Conservation (phyloP, 2,329 filamentous ascomycete species). For the Tolypocladium paradoxum region DNA sequence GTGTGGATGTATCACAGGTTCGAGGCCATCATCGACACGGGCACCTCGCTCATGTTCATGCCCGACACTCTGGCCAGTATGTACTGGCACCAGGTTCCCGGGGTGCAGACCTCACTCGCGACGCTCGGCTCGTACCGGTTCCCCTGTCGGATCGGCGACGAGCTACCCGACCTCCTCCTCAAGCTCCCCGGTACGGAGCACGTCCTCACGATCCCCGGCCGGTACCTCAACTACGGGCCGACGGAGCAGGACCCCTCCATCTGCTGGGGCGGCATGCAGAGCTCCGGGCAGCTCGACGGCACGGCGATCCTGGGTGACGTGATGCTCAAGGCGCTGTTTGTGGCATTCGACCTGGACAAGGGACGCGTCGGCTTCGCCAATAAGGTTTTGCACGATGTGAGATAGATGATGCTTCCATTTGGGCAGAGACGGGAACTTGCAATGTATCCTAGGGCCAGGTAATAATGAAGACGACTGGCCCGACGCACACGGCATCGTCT, state of each 20-base stretch:
- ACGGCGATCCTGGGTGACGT: slow-evolving; percentile 65
- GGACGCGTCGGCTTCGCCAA: slow-evolving; percentile 31
- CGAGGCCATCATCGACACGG: slow-evolving; percentile 55
- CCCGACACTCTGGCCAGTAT: slow-evolving; percentile 41
- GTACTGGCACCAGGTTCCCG: slow-evolving; percentile 49
- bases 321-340: slow-evolving; percentile 68
- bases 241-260: slow-evolving; percentile 34
- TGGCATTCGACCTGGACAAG: slow-evolving; percentile 52
- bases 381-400: slow-evolving; percentile 23
- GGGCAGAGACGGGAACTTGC: not conserved
- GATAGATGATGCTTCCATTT: not conserved
- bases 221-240: slow-evolving; percentile 43
- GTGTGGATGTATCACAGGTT: slow-evolving; percentile 36
- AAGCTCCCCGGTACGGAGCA: slow-evolving; percentile 39
- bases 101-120: slow-evolving; percentile 32
- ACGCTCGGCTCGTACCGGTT: slow-evolving; percentile 46
- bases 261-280: slow-evolving; percentile 73
- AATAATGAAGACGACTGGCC: not conserved
- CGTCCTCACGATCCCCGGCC: slow-evolving; percentile 41
- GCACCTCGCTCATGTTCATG: slow-evolving; percentile 55
- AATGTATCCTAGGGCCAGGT: not conserved
- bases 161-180: slow-evolving; percentile 47
- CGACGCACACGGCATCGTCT: not conserved
- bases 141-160: slow-evolving; percentile 41
- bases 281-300: slow-evolving; percentile 25